Conservation (phyloP, 2,329 filamentous ascomycete species). For the Penicillium sp. region DNA sequence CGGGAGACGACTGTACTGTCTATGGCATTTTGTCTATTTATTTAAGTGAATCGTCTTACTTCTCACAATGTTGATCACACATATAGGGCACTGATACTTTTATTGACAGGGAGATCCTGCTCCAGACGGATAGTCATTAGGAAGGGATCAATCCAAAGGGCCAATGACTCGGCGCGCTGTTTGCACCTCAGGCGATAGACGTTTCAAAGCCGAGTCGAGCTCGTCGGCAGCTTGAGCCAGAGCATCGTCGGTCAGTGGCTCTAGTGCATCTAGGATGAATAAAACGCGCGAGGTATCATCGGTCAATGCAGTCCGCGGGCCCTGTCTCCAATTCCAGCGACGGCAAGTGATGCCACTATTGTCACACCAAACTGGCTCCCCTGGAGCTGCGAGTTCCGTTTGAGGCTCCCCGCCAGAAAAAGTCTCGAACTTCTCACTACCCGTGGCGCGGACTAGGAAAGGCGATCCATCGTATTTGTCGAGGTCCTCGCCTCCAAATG, state of each 20-base stretch:
- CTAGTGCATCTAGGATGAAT: slow-evolving; percentile 15
- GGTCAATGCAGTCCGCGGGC: slow-evolving; percentile 29
- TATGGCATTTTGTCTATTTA: too few relatives aligned
- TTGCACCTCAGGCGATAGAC: slow-evolving; percentile 4
- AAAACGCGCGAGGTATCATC: slow-evolving; percentile 31
- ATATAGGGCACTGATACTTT: neutral
- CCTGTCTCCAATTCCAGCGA: slow-evolving; percentile 37
- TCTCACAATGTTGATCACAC: neutral
- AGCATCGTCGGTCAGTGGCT: slow-evolving; percentile 8
- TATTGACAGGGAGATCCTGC: too few relatives aligned
- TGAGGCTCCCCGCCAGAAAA: slow-evolving; percentile 22
- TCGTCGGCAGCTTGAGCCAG: slow-evolving; percentile 11
- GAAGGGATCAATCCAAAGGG: neutral
- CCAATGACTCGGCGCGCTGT: slow-evolving; percentile 1
- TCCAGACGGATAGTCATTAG: neutral
- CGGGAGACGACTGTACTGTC: too few relatives aligned
- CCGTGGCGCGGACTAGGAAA: slow-evolving; percentile 26
- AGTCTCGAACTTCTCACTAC: slow-evolving; percentile 29
- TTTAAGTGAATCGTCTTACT: neutral
- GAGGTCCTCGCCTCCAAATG: slow-evolving; percentile 34
- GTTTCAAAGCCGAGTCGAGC: slow-evolving; percentile 6
- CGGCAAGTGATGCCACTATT: slow-evolving; percentile 32
- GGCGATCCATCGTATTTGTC: slow-evolving; percentile 32
- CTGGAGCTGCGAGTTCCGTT: slow-evolving; percentile 17
- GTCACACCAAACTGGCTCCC: slow-evolving; percentile 37